A percentile compares a stretch with the other conserved stretches of the same genome.
Conservation (phyloP, 1,284 basidiomycete genomes). For the Rhodotorula glutinis region DNA sequence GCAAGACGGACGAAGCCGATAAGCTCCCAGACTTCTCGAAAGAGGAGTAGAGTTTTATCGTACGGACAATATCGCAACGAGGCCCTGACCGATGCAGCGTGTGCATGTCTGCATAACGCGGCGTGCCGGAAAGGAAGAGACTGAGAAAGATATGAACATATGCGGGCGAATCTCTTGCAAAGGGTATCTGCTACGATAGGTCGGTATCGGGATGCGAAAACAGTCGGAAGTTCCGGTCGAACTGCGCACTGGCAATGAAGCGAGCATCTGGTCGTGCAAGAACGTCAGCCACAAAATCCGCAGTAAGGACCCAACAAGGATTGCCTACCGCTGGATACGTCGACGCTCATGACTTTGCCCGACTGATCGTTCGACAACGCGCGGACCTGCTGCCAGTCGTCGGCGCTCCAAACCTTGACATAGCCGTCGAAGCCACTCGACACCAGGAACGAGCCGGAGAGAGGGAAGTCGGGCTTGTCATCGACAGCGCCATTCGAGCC, state of each 20-base stretch:
- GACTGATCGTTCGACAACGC: slow-evolving; percentile 81
- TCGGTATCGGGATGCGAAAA: slow-evolving; percentile 55
- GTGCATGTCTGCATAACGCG: no score
- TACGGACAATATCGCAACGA: no score
- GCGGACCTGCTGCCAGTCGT: slow-evolving; percentile 91
- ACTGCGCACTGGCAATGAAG: slow-evolving; percentile 82
- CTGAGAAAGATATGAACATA: no score
- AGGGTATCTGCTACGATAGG: slow-evolving; percentile 12
- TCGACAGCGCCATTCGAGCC: slow-evolving; percentile 11
- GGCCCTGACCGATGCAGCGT: no score
- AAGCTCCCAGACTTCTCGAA: slow-evolving; percentile 26
- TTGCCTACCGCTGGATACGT: slow-evolving; percentile 58
- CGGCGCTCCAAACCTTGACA: slow-evolving; percentile 94
- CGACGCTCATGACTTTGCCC: slow-evolving; percentile 97
- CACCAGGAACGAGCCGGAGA: slow-evolving; percentile 83
- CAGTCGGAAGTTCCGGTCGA: slow-evolving; percentile 88
- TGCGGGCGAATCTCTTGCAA: background rate
- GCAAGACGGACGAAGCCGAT: slow-evolving; percentile 20
- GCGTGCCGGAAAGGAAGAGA: no score
- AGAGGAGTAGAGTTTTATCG: background rate
- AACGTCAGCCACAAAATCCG: background rate
- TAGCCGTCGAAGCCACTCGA: slow-evolving; percentile 92
- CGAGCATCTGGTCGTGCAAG: slow-evolving; percentile 62
- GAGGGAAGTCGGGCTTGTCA: slow-evolving; percentile 32
- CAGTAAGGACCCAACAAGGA: background rate